These are phyloP conservation scores for Candida glucosophila DNA, from an alignment of 1,139 yeast species.

Conservation along the genomic window DNA sequence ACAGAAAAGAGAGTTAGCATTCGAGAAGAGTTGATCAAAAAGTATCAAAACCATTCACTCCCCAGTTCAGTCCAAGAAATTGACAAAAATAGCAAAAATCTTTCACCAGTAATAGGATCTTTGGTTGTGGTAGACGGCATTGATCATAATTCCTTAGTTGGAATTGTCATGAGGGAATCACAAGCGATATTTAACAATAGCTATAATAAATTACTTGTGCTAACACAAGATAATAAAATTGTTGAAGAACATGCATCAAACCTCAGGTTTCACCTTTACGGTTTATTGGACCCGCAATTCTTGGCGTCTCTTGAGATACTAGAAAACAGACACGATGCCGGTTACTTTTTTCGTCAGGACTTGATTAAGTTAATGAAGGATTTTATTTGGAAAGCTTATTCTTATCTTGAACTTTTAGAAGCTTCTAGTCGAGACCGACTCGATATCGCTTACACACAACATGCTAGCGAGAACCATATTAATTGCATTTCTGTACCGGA, in stretches of 20 bases:
- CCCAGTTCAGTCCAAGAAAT: not conserved
- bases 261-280: conserved; percentile 19
- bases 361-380: conserved; percentile 13
- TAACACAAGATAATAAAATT: conserved; percentile 24
- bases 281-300: conserved; percentile 16
- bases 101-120: conserved; percentile 23
- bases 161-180: conserved; percentile 24
- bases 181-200: conserved; percentile 24
- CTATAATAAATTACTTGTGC: conserved; percentile 23
- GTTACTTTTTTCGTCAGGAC: conserved; percentile 12
- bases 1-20: too few species aligned
- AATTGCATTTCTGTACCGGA: conserved; percentile 14
- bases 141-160: conserved; percentile 11
- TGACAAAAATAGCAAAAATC: conserved; percentile 2
- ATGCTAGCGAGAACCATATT: conserved; percentile 10
- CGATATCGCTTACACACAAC: conserved; percentile 18
- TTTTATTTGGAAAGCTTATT: conserved; percentile 11
- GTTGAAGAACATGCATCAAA: conserved; percentile 16
- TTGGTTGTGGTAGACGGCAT: conserved; percentile 21
- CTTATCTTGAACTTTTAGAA: conserved; percentile 6
- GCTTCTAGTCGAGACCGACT: conserved; percentile 7
- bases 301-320: conserved; percentile 16
- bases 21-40: too few species aligned
- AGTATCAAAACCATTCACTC: too few species aligned
- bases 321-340: conserved; percentile 9